phyloP scores from a whole-genome alignment of 2,329 filamentous ascomycete genomes.

The Claviceps digitariae region DNA sequence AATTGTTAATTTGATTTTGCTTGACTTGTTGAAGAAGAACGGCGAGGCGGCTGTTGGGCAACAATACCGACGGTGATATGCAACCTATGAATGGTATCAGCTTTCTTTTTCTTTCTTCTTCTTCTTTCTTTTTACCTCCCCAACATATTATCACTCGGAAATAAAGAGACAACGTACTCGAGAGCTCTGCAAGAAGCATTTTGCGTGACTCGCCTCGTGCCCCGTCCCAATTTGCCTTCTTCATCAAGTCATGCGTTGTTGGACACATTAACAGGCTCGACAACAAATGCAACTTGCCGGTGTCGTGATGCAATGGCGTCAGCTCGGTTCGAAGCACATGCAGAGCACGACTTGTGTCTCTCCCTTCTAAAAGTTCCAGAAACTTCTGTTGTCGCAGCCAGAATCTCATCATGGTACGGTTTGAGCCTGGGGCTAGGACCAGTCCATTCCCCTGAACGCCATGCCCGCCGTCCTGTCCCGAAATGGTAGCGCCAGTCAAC shows the following conservation, averaged over 20 bases:
- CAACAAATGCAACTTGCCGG: conserved; percentile 62
- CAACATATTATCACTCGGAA: too few relatives aligned
- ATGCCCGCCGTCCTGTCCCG: conserved; percentile 17
- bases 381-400: conserved; percentile 89
- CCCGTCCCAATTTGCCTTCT: conserved; percentile 74
- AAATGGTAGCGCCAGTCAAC: conserved; percentile 41
- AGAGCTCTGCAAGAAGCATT: conserved; percentile 64
- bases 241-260: conserved; percentile 60
- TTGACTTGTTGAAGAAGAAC: conserved; percentile 74
- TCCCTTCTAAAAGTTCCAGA: conserved; percentile 70
- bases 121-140: too few relatives aligned
- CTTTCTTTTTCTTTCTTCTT: background rate
- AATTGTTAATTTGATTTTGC: conserved; percentile 65
- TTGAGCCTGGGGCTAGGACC: conserved; percentile 60
- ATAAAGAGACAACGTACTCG: conserved; percentile 42
- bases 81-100: conserved; percentile 40
- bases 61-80: conserved; percentile 93
- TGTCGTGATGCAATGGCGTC: conserved; percentile 72
- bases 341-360: conserved; percentile 61
- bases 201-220: conserved; percentile 62
- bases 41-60: conserved; percentile 80
- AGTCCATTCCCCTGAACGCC: conserved; percentile 41
- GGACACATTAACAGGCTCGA: conserved; percentile 87
- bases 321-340: conserved; percentile 77
- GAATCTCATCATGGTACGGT: conserved; percentile 72